Conservation (phyloP, 2,329 filamentous ascomycete species). For the Scedosporium minutisporum region DNA sequence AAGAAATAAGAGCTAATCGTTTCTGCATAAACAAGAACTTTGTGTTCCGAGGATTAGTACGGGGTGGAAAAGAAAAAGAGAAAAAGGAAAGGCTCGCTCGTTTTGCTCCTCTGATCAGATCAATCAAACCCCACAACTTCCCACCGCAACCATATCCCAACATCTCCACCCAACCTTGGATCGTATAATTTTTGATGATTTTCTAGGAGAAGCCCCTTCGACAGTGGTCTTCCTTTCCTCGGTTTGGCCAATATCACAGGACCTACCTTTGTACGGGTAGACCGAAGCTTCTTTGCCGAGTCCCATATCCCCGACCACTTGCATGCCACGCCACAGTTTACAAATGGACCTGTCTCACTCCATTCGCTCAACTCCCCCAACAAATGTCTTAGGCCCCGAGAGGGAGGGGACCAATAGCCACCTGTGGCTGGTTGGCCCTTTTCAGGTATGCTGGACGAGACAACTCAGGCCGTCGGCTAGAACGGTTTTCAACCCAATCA, state of each 20-base stretch:
- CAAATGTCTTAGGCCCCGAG: neutral
- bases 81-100: neutral
- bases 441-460: neutral
- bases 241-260: too few relatives aligned
- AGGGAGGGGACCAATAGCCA: neutral
- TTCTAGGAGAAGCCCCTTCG: too few relatives aligned
- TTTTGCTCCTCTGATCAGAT: too few relatives aligned
- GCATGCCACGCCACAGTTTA: neutral
- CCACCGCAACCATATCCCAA: too few relatives aligned
- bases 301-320: neutral
- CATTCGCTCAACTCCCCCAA: neutral
- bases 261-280: neutral
- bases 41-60: neutral
- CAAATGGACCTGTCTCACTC: neutral
- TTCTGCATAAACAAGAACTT: too few relatives aligned
- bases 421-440: neutral
- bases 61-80: neutral
- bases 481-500: neutral
- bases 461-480: neutral
- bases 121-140: too few relatives aligned
- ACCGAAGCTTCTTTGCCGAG: neutral
- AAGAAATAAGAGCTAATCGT: too few relatives aligned
- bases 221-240: too few relatives aligned
- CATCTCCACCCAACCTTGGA: too few relatives aligned
- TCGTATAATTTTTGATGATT: too few relatives aligned